These are phyloP conservation scores for Scenedesmus sp. DNA, from an alignment of 163 green algal species.

Conservation along the genomic window DNA sequence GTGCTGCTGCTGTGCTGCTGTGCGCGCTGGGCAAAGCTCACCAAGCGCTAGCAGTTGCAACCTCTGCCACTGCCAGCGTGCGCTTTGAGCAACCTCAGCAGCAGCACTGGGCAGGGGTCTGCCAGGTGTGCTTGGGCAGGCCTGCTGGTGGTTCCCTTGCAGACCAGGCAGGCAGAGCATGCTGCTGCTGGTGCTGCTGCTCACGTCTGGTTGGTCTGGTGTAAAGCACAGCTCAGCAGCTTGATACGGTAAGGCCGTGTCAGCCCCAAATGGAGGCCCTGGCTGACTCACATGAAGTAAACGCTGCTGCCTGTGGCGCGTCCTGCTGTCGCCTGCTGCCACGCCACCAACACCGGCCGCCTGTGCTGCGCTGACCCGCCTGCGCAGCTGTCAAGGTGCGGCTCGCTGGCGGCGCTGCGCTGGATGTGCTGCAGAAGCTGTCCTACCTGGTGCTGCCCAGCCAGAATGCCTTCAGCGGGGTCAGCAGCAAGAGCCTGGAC, in stretches of 20 bases:
- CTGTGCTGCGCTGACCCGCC: neutral
- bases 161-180: neutral
- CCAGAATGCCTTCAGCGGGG: conserved; percentile 49
- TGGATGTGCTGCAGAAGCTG: conserved; percentile 54
- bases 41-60: neutral
- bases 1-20: neutral
- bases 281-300: too few species aligned
- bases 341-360: too few species aligned
- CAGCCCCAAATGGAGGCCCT: too few species aligned
- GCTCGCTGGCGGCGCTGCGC: neutral
- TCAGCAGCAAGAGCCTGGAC: conserved; percentile 33
- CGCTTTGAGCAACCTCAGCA: too few species aligned
- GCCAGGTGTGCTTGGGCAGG: too few species aligned
- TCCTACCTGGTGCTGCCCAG: conserved; percentile 51
- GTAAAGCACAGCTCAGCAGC: too few species aligned
- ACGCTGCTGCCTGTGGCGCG: too few species aligned
- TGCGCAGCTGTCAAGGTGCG: conserved; percentile 46
- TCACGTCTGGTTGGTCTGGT: too few species aligned
- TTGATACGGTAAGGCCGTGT: too few species aligned
- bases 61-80: neutral
- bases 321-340: neutral
- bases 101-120: neutral
- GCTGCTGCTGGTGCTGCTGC: neutral
- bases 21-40: neutral
- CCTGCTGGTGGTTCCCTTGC: too few species aligned